A percentile compares a stretch with the other conserved stretches of the same genome.
Conservation (phyloP, 345 rosid genomes). For the Conringia planisiliqua region DNA sequence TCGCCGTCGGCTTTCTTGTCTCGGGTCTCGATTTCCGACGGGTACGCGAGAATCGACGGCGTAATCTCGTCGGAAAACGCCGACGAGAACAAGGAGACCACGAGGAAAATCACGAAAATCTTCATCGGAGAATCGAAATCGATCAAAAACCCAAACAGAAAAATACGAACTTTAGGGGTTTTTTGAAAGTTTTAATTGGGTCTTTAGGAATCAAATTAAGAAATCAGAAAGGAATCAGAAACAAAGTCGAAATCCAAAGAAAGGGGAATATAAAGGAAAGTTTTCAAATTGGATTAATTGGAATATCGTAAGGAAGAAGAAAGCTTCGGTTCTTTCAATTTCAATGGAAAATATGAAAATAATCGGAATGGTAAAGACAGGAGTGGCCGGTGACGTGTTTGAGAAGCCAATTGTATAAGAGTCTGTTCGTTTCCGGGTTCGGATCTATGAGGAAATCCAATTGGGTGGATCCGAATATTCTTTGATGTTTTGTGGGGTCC, state of each 20-base stretch:
- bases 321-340: neutral
- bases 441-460: neutral
- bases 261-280: neutral
- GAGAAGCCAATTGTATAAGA: neutral
- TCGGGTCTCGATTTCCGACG: constrained; percentile 34
- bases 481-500: neutral
- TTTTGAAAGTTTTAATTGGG: neutral
- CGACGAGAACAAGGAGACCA: constrained; percentile 35
- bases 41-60: constrained; percentile 59
- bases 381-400: constrained; percentile 16
- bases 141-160: neutral
- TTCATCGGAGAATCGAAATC: constrained; percentile 35
- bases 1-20: constrained; percentile 32
- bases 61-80: constrained; percentile 43
- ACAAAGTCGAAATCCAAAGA: neutral
- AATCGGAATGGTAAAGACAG: neutral
- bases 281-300: neutral
- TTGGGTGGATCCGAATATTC: constrained; percentile 17
- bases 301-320: constrained; percentile 15
- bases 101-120: constrained; percentile 33
- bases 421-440: neutral
- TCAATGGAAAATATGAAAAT: neutral
- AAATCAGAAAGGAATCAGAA: neutral
- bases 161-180: neutral
- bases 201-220: neutral